phyloP scores from a whole-genome alignment of 129 eudicot species.

The Apium graveolens region DNA sequence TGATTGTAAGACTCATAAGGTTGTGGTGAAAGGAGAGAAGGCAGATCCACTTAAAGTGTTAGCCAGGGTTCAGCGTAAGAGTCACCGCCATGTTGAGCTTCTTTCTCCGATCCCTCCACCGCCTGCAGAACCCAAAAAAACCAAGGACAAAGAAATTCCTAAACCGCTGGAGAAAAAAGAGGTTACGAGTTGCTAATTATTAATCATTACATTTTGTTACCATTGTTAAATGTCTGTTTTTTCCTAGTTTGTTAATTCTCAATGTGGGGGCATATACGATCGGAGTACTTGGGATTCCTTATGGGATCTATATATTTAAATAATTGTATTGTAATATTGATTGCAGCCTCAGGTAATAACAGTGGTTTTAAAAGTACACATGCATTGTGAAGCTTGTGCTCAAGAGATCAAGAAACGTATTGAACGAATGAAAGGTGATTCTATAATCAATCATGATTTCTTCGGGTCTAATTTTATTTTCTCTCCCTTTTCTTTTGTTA shows the following conservation, averaged over 20 bases:
- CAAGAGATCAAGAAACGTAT: slow-evolving; percentile 55
- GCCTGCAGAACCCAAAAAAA: slow-evolving; percentile 51
- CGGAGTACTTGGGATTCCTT: neutral
- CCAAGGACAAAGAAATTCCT: slow-evolving; percentile 41
- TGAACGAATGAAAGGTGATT: slow-evolving; percentile 44
- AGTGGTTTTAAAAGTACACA: slow-evolving; percentile 53
- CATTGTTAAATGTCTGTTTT: too few species aligned
- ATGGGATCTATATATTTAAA: neutral
- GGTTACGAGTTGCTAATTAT: slow-evolving; percentile 22
- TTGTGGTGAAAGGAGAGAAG: slow-evolving; percentile 89
- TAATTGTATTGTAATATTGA: neutral
- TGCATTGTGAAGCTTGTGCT: slow-evolving; percentile 85
- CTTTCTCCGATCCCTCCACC: slow-evolving; percentile 73
- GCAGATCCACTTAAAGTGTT: slow-evolving; percentile 89
- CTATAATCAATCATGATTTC: neutral
- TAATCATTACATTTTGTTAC: neutral
- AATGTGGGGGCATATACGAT: neutral
- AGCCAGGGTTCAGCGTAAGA: slow-evolving; percentile 75
- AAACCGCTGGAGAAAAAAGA: slow-evolving; percentile 70
- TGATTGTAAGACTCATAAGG: slow-evolving; percentile 81
- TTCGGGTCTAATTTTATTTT: too few species aligned
- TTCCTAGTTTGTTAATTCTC: neutral
- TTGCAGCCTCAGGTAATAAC: slow-evolving; percentile 45
- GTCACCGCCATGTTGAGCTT: slow-evolving; percentile 87
- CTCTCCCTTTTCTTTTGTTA: too few species aligned